A percentile compares a stretch with the other conserved stretches of the same genome.
These are phyloP conservation scores for Ramaria sp. DNA, from an alignment of 768 basidiomycete genomes.

Conservation along the genomic window DNA sequence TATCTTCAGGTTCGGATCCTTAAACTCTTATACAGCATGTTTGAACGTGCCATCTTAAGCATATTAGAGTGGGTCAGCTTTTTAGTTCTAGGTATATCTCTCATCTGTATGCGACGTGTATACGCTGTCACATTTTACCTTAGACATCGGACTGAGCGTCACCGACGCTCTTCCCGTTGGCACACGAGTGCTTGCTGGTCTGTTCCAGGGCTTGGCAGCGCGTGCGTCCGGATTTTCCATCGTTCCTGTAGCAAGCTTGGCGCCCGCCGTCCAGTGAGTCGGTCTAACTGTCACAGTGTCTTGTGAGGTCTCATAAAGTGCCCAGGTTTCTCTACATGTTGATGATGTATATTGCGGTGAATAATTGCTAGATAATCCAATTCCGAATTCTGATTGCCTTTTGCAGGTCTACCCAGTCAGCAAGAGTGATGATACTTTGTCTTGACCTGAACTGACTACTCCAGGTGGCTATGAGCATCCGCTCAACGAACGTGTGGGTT, in stretches of 20 bases:
- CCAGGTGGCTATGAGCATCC: conserved; percentile 54
- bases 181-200: conserved; percentile 32
- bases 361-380: neutral
- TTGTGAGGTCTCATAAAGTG: neutral
- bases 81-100: conserved; percentile 13
- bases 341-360: conserved; percentile 80
- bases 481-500: conserved; percentile 66
- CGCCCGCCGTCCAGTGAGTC: conserved; percentile 81
- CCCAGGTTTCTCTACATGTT: conserved; percentile 71
- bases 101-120: conserved; percentile 53
- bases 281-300: neutral
- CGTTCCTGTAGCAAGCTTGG: conserved; percentile 61
- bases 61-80: conserved; percentile 76
- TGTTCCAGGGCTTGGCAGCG: conserved; percentile 58
- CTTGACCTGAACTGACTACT: neutral
- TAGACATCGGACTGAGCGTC: conserved; percentile 20
- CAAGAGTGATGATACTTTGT: neutral
- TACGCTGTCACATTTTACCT: conserved; percentile 56
- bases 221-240: conserved; percentile 81
- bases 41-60: conserved; percentile 10
- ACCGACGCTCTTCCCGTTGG: neutral
- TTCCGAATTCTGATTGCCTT: neutral
- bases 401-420: neutral
- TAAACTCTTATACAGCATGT: neutral
- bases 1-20: conserved; percentile 57